Evolutionary conservation across 805 yeast species (phyloP).

Genomic region (Saccharomycopsis synnaedendra): DNA sequence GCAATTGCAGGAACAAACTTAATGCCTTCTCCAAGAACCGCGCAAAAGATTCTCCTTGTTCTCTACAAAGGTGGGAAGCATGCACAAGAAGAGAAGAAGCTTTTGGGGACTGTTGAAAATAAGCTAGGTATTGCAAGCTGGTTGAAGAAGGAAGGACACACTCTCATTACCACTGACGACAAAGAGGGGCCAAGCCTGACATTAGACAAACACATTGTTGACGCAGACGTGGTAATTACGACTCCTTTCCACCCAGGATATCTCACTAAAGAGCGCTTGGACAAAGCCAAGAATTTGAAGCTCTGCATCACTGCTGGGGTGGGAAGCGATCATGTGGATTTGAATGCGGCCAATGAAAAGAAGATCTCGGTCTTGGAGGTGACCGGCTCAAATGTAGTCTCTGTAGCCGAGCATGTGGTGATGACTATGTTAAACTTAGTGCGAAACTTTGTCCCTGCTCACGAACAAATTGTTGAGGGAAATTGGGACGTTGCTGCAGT

Average conservation of each 20-base stretch:
- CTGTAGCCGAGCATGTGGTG: conserved; percentile 74
- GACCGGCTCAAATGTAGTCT: conserved; percentile 70
- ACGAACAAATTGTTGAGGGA: conserved; percentile 48
- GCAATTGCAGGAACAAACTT: too few relatives aligned
- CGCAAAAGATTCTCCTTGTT: conserved; percentile 38
- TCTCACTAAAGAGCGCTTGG: conserved; percentile 54
- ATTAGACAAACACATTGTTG: conserved; percentile 55
- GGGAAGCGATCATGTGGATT: conserved; percentile 73
- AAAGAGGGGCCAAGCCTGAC: conserved; percentile 52
- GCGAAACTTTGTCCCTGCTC: conserved; percentile 72
- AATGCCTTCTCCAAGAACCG: not conserved
- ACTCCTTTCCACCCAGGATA: conserved; percentile 82
- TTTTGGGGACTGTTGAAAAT: conserved; percentile 64
- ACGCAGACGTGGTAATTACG: conserved; percentile 67
- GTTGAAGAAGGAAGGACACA: conserved; percentile 57
- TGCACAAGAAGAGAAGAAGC: conserved; percentile 46
- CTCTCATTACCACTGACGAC: conserved; percentile 50
- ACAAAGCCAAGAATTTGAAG: conserved; percentile 60
- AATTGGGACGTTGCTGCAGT: conserved; percentile 72
- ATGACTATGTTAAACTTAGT: conserved; percentile 64
- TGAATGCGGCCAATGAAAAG: conserved; percentile 52
- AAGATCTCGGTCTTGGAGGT: conserved; percentile 66
- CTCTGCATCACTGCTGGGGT: conserved; percentile 72
- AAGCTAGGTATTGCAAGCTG: conserved; percentile 61
- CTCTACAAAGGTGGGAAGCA: conserved; percentile 48